Evolutionary conservation across 129 eudicot genomes (phyloP), one percentile per base, ranked within the genome.

Genomic region (Flaveria robusta): DNA sequence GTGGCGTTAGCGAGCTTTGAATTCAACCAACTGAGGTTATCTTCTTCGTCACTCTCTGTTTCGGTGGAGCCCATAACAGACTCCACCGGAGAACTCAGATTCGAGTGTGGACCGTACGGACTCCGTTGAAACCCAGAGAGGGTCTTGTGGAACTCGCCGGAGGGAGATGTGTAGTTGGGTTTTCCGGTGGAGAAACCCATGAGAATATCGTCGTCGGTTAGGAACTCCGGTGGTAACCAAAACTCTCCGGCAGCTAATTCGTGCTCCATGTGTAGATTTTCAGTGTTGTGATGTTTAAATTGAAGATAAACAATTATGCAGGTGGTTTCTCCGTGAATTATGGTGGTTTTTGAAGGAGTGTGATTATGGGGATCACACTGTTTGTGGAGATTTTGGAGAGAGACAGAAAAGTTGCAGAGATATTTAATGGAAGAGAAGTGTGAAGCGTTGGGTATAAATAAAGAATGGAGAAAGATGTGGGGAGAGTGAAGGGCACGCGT

Each of bases 1-100:
- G 85, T 49, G 0, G 89, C 79, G 37, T 37, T 68, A 0, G 81
- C 74, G 12, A 92, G 0, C 62, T 78, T 78, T 46, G 74, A 64
- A 58, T 86, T 79, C 39, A 92, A 73, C 58, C 83, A 90, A 55
- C 78, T 42, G 7, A 88, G 60, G 19, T 18, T 79, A 3, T 90
- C 98, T 11, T 90, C 98, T 29, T 93, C 98, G 18, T 90, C 98
- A 70, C 96, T 90, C 82, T 90, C 98, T 0, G 92, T 83, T 50
- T 92, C 98, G 0, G 90, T 88, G 0, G 92, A 86, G 2, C 94
- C 86, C 13, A 81, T 39, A 0, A 88, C 86, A 0, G 97, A 91
- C 83, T 87, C 97, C 14, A 82, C 89, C 22, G 90, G 91, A 16
- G 93, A 89, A 43, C 93, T 80, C 58, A 92, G 84, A 75, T 84